phyloP scores from a whole-genome alignment of 805 yeast species.

The Brettanomyces nanus region DNA sequence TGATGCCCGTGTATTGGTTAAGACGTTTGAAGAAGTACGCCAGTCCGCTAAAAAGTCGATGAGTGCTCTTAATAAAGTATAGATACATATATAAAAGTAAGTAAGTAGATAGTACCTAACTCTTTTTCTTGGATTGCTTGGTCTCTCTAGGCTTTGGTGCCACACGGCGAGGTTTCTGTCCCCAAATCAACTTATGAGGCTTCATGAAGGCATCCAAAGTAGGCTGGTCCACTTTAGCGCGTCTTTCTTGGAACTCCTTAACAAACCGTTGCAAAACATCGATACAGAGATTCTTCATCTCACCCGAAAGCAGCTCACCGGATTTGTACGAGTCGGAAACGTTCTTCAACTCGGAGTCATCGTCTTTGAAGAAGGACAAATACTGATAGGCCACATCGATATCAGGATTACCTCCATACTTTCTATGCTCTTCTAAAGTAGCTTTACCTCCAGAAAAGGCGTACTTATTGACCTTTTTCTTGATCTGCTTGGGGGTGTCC shows the following conservation, averaged over 20 bases:
- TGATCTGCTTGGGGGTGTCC: constrained; percentile 85
- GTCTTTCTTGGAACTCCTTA: constrained; percentile 69
- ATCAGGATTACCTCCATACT: constrained; percentile 87
- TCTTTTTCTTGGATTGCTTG: too few relatives aligned
- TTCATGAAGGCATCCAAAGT: constrained; percentile 65
- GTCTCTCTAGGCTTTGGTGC: constrained; percentile 50
- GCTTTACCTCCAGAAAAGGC: constrained; percentile 94
- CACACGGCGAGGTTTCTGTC: constrained; percentile 64
- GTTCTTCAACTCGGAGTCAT: constrained; percentile 66
- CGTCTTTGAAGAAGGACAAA: constrained; percentile 80
- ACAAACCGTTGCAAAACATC: constrained; percentile 75
- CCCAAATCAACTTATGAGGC: constrained; percentile 75
- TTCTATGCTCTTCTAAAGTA: constrained; percentile 83
- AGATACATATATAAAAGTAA: too few relatives aligned
- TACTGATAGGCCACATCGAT: constrained; percentile 95
- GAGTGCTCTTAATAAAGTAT: not conserved
- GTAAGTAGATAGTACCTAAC: too few relatives aligned
- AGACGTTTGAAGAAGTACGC: not conserved
- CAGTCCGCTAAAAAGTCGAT: not conserved
- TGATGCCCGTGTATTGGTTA: not conserved
- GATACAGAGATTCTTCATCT: constrained; percentile 83
- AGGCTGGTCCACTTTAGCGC: constrained; percentile 57
- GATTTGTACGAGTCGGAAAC: constrained; percentile 57
- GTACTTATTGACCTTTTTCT: constrained; percentile 90
- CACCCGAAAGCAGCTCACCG: constrained; percentile 87